phyloP scores from a whole-genome alignment of 2,329 filamentous ascomycete species.

The Davidsoniella australis region DNA sequence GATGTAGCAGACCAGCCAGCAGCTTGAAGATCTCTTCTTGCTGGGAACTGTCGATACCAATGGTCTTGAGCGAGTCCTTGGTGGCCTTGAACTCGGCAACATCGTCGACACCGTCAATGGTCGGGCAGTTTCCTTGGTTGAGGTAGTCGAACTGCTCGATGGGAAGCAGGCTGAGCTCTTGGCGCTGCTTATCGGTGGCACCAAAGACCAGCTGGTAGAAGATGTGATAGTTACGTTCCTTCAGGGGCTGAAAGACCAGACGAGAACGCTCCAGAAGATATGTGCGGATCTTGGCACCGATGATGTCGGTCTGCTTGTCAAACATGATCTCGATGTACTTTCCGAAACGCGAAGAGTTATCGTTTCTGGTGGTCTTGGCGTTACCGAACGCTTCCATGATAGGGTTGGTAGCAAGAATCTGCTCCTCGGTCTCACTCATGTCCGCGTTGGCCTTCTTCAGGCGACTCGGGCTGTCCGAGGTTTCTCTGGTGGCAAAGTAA shows the following conservation, averaged over 20 bases:
- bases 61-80: slow-evolving; percentile 68
- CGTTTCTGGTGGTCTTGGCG: slow-evolving; percentile 97
- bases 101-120: slow-evolving; percentile 89
- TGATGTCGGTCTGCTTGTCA: slow-evolving; percentile 85
- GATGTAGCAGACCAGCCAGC: slow-evolving; percentile 75
- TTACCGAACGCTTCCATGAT: slow-evolving; percentile 99
- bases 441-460: slow-evolving; percentile 56
- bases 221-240: slow-evolving; percentile 97
- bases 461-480: slow-evolving; percentile 69
- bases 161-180: slow-evolving; percentile 61
- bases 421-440: slow-evolving; percentile 97
- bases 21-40: slow-evolving; percentile 81
- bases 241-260: slow-evolving; percentile 90
- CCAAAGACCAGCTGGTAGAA: slow-evolving; percentile 96
- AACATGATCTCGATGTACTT: slow-evolving; percentile 99
- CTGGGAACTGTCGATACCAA: slow-evolving; percentile 59
- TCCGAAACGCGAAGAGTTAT: slow-evolving; percentile 96
- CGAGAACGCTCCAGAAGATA: slow-evolving; percentile 90
- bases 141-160: slow-evolving; percentile 90
- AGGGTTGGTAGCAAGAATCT: slow-evolving; percentile 93
- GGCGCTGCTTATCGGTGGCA: slow-evolving; percentile 65
- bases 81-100: slow-evolving; percentile 86
- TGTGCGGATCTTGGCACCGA: slow-evolving; percentile 90
- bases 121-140: slow-evolving; percentile 82
- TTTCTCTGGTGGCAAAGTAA: slow-evolving; percentile 95